Conservation (phyloP, 306 rosid species). For the Pachyrhizus erosus region DNA sequence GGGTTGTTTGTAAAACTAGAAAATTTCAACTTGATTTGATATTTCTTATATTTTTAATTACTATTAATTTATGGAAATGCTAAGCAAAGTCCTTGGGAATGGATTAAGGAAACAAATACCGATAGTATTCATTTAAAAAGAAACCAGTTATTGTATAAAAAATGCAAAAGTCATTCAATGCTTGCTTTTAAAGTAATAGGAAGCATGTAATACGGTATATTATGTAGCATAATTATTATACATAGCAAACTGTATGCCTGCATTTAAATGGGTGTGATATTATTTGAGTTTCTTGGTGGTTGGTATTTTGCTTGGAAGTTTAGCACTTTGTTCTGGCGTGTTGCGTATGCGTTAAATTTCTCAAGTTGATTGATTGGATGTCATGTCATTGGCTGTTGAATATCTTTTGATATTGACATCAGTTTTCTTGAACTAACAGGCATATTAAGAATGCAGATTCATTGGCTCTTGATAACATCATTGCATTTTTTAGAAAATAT, state of each 20-base stretch:
- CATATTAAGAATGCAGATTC: background rate
- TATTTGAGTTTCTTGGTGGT: background rate
- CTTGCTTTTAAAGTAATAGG: background rate
- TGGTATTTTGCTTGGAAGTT: conserved; percentile 10
- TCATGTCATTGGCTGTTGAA: conserved; percentile 4
- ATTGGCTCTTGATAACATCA: background rate
- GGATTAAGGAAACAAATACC: background rate
- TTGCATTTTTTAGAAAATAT: background rate
- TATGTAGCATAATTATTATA: background rate
- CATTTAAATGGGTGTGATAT: background rate
- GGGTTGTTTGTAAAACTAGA: background rate
- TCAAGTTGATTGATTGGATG: background rate
- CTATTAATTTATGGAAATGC: background rate
- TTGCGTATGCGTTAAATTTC: background rate
- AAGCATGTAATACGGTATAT: background rate
- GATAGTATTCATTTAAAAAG: background rate
- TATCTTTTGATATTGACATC: conserved; percentile 22
- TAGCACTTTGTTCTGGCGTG: background rate
- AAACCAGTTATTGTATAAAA: background rate
- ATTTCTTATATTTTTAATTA: background rate
- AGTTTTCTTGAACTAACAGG: background rate
- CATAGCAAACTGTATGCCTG: background rate
- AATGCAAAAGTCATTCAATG: background rate
- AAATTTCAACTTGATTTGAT: background rate
- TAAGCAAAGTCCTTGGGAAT: background rate